Conservation (phyloP, 441 rosid genomes). For the Raphanus hybrid region DNA sequence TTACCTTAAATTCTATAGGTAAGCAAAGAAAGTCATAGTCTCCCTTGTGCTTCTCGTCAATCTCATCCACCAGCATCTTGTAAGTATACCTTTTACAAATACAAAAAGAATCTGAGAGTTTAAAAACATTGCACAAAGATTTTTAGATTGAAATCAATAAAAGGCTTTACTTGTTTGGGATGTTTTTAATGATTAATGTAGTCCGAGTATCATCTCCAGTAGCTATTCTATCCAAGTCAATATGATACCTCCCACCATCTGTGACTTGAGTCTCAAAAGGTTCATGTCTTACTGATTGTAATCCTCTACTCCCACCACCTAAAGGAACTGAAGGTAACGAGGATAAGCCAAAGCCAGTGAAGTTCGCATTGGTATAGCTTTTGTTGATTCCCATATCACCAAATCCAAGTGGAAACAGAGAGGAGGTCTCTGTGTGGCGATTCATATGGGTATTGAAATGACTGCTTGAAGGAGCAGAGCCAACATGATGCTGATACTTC, state of each 20-base stretch:
- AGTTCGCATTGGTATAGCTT: constrained; percentile 58
- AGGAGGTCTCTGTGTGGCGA: constrained; percentile 60
- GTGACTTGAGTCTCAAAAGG: constrained; percentile 56
- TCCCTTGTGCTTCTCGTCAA: constrained; percentile 73
- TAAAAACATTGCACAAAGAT: background rate
- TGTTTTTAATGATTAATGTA: constrained; percentile 83
- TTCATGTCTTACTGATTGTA: constrained; percentile 50
- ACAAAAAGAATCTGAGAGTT: constrained; percentile 20
- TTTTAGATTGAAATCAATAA: constrained; percentile 16
- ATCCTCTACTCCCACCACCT: constrained; percentile 55
- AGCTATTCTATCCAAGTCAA: constrained; percentile 75
- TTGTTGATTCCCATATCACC: constrained; percentile 58
- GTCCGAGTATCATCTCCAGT: constrained; percentile 78
- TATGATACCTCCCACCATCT: constrained; percentile 71
- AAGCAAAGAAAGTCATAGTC: constrained; percentile 81
- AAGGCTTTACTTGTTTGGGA: constrained; percentile 80
- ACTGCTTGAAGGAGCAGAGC: constrained; percentile 83
- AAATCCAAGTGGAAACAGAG: constrained; percentile 45
- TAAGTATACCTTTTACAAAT: constrained; percentile 67
- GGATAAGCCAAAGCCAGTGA: constrained; percentile 60
- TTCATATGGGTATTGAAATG: constrained; percentile 61
- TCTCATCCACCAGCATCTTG: constrained; percentile 83
- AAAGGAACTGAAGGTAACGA: constrained; percentile 54
- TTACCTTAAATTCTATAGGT: constrained; percentile 85
- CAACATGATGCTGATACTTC: constrained; percentile 73